These are phyloP conservation scores for Cyberlindnera maritima DNA, from an alignment of 805 yeast species.

Conservation along the genomic window DNA sequence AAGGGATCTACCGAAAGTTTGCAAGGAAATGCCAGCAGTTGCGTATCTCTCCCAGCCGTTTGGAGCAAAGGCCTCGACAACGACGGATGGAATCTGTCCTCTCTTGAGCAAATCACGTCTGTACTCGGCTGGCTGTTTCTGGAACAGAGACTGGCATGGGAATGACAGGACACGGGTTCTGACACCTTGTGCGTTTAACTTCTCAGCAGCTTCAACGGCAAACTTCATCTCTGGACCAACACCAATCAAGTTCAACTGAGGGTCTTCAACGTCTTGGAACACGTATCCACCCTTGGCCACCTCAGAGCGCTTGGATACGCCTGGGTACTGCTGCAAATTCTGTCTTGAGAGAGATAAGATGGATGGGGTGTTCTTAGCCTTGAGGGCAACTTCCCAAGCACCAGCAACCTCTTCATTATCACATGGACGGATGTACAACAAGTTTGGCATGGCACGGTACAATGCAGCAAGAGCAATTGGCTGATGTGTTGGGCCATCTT, in stretches of 20 bases:
- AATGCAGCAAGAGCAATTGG: constrained; percentile 86
- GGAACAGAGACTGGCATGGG: constrained; percentile 90
- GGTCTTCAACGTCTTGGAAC: constrained; percentile 52
- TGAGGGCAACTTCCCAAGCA: constrained; percentile 67
- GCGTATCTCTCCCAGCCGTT: constrained; percentile 93
- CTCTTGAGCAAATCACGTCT: constrained; percentile 85
- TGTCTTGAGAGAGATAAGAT: constrained; percentile 80
- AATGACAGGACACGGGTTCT: constrained; percentile 82
- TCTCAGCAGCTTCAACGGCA: constrained; percentile 77
- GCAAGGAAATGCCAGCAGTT: constrained; percentile 92
- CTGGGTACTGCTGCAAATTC: constrained; percentile 87
- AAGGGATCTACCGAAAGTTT: constrained; percentile 95
- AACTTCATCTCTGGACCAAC: constrained; percentile 91
- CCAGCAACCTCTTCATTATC: constrained; percentile 88
- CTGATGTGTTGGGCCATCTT: constrained; percentile 92
- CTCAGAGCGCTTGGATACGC: constrained; percentile 77
- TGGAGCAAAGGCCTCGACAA: constrained; percentile 90
- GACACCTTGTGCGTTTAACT: constrained; percentile 58
- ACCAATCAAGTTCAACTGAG: constrained; percentile 75
- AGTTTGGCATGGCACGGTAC: constrained; percentile 78
- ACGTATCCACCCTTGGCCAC: constrained; percentile 95
- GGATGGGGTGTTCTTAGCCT: constrained; percentile 62
- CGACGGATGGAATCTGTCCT: constrained; percentile 78
- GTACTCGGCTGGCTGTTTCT: constrained; percentile 76
- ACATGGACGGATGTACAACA: constrained; percentile 87